phyloP scores from a whole-genome alignment of 768 basidiomycete species.

The Pleurotus djamor region DNA sequence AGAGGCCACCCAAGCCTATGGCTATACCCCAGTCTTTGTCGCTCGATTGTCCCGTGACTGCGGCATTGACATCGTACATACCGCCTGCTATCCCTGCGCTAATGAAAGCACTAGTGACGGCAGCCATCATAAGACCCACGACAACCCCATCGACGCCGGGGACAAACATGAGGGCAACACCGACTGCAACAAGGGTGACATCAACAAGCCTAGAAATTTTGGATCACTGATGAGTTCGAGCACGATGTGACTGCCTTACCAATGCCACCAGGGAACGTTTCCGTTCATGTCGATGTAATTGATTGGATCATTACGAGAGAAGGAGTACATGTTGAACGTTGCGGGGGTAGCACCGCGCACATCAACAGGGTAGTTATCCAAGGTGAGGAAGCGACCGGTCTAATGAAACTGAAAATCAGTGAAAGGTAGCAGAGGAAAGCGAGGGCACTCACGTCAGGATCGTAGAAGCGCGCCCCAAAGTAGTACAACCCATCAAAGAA shows the following conservation, averaged over 20 bases:
- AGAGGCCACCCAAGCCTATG: not conserved
- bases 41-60: not conserved
- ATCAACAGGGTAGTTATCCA: constrained; percentile 1
- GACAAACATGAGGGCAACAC: not conserved
- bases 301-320: constrained; percentile 6
- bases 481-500: constrained; percentile 2
- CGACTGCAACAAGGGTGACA: not conserved
- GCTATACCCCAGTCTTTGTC: constrained; percentile 8
- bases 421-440: not conserved
- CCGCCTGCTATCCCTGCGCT: constrained; percentile 1
- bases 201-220: not conserved
- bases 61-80: not conserved
- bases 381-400: constrained; percentile 1
- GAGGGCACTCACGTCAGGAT: not conserved
- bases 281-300: constrained; percentile 7
- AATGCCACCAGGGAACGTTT: constrained; percentile 9
- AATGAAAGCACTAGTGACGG: not conserved
- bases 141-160: not conserved
- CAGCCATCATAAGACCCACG: not conserved
- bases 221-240: not conserved
- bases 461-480: constrained; percentile 3
- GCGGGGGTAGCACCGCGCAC: not conserved
- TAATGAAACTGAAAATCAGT: not conserved
- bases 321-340: constrained; percentile 9
- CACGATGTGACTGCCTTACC: not conserved